These are phyloP conservation scores for Ganoderma sinense DNA, from an alignment of 1,284 basidiomycete species.

Conservation along the genomic window DNA sequence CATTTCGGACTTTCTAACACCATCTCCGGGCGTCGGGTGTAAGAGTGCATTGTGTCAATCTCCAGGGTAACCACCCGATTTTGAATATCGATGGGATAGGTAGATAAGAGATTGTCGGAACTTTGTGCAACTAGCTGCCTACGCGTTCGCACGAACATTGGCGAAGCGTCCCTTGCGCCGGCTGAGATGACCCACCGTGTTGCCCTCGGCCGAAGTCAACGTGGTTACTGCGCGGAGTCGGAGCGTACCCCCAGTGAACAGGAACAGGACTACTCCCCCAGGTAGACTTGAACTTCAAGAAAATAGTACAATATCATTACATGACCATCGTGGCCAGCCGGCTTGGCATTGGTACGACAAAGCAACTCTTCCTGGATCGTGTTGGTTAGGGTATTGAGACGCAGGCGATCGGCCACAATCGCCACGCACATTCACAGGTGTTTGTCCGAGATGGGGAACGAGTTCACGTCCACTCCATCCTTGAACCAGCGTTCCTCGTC, in stretches of 20 bases:
- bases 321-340: too few species aligned
- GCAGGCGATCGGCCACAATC: too few species aligned
- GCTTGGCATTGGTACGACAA: background rate
- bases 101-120: background rate
- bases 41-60: background rate
- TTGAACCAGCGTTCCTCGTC: constrained; percentile 65
- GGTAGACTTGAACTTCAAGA: too few species aligned
- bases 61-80: background rate
- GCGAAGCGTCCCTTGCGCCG: too few species aligned
- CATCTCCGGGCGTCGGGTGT: background rate
- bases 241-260: too few species aligned
- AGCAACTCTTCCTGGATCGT: background rate
- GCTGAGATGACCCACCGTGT: too few species aligned
- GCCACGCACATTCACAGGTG: constrained; percentile 21
- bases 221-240: too few species aligned
- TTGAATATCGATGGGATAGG: background rate
- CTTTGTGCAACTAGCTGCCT: too few species aligned
- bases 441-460: constrained; percentile 36
- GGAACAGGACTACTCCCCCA: too few species aligned
- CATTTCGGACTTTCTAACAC: background rate
- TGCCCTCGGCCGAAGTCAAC: too few species aligned
- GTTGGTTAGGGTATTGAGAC: background rate
- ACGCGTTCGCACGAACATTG: too few species aligned
- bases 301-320: too few species aligned
- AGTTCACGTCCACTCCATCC: constrained; percentile 45